These are phyloP conservation scores for Globisporangium nagaii DNA, from an alignment of 352 stramenopile species.

Conservation along the genomic window DNA sequence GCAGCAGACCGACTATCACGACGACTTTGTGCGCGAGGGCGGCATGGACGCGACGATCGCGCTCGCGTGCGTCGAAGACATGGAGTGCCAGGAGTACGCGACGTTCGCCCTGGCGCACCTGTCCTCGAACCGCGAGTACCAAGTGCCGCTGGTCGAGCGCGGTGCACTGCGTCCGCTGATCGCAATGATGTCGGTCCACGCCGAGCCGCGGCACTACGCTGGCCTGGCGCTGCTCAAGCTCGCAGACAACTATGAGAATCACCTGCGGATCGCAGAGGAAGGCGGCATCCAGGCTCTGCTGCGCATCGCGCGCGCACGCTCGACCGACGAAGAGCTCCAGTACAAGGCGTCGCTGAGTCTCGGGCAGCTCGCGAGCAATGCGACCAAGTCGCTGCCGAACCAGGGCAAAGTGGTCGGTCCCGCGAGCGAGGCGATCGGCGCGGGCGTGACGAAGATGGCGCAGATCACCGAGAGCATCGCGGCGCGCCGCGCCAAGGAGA, in stretches of 20 bases:
- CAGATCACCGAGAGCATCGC: slow-evolving; percentile 67
- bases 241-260: slow-evolving; percentile 97
- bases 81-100: slow-evolving; percentile 95
- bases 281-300: slow-evolving; percentile 94
- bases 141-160: slow-evolving; percentile 88
- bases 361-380: slow-evolving; percentile 89
- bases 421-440: slow-evolving; percentile 52
- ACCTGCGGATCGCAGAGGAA: slow-evolving; percentile 93
- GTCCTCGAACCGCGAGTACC: slow-evolving; percentile 92
- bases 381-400: slow-evolving; percentile 70
- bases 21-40: slow-evolving; percentile 84
- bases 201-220: slow-evolving; percentile 93
- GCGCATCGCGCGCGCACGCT: slow-evolving; percentile 84
- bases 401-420: slow-evolving; percentile 37
- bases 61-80: slow-evolving; percentile 91
- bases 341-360: slow-evolving; percentile 95
- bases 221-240: slow-evolving; percentile 96
- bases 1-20: slow-evolving; percentile 91
- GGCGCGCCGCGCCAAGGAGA: slow-evolving; percentile 56
- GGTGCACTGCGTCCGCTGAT: slow-evolving; percentile 92
- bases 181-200: slow-evolving; percentile 93
- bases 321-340: slow-evolving; percentile 92
- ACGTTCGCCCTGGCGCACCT: slow-evolving; percentile 94
- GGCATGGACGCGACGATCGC: slow-evolving; percentile 87
- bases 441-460: slow-evolving; percentile 70